Base-by-base conservation (phyloP, 2,329 filamentous ascomycete genomes). In the Colletotrichum caudatum region DNA sequence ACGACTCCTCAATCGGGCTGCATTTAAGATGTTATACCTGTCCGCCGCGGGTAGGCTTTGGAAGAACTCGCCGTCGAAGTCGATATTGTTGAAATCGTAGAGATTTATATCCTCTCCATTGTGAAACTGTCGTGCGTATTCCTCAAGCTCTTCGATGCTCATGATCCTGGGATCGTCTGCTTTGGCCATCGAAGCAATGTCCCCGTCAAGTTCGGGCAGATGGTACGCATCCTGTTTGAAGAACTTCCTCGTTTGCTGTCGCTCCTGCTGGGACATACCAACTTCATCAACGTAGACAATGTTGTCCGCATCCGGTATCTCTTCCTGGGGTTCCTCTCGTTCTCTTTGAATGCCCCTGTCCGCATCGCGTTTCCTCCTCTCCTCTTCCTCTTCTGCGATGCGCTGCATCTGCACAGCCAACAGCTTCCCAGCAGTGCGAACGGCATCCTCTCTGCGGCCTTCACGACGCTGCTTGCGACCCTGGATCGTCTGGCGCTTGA, bases 81-180 rank as follows among this genome's bases (percentile, higher is more conserved):
- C 96, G 76, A 99, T 99, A 82, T 98, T 98, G 78, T 93, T 97
- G 79, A 99, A 99, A 82, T 98, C 95, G 81, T 98, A 98, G 6
- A 95, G 82, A 74, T 92, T 91, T 76, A 98, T 92, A 79, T 98
- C 95, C 81, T 98, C 94, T 66, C 96, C 96, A 72, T 90, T 90
- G 77, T 98, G 90, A 77, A 98, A 98, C 74, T 98, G 95, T 63
- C 92, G 87, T 3, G 97, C 95, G 79, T 99, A 99, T 75, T 95
- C 92, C 81, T 98, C 94, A 70, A 99, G 83, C 79, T 99, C 95
- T 78, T 97, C 94, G 33, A 97, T 89, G 64, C 93, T 97, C 96
- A 99, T 98, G 76, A 99, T 95, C 20, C 97, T 89, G 4, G 95
- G 95, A 80, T 99, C 96, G 74, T 98, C 94, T 5, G 94, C 92